Evolutionary conservation across 2,329 filamentous ascomycete species (phyloP), one percentile per base, ranked within the genome.

Genomic region (Epichloe festucae): DNA sequence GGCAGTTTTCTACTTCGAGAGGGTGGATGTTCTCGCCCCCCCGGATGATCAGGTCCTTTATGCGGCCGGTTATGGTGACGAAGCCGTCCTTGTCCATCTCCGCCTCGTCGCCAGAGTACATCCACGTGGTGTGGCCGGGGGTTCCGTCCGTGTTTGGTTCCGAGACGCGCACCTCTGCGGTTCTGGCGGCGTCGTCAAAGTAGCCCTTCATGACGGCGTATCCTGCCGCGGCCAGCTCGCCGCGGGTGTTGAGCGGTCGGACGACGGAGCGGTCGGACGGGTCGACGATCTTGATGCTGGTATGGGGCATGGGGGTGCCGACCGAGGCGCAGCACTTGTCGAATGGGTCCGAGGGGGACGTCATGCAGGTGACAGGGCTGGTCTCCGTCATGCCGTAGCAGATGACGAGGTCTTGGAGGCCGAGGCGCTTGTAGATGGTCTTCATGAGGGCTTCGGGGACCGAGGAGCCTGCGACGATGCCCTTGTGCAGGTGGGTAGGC

Each of bases 351-450:
- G 78, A 69, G 0, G 87, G 90, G 0, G 80, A 74, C 0, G 90
- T 95, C 89, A 95, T 95, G 56, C 79, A 80, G 73, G 79, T 74
- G 61, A 88, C 85, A 41, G 85, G 85, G 47, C 75, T 78, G 1
- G 90, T 96, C 69, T 96, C 90, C 1, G 90, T 96, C 89, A 95
- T 95, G 55, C 90, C 90, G 66, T 96, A 97, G 73, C 90, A 95
- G 56, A 95, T 96, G 0, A 90, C 91, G 21, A 97, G 70, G 52
- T 95, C 86, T 0, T 76, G 79, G 17, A 97, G 71, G 47, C 93
- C 93, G 8, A 97, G 73, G 2, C 72, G 75, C 23, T 75, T 75
- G 65, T 91, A 85, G 6, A 97, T 70, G 54, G 79, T 81, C 17
- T 77, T 75, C 87, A 94, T 95, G 31, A 96, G 73, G 50, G 87